Evolutionary conservation across 2,329 filamentous ascomycete species (phyloP).

Genomic region (Fusarium aywerte): DNA sequence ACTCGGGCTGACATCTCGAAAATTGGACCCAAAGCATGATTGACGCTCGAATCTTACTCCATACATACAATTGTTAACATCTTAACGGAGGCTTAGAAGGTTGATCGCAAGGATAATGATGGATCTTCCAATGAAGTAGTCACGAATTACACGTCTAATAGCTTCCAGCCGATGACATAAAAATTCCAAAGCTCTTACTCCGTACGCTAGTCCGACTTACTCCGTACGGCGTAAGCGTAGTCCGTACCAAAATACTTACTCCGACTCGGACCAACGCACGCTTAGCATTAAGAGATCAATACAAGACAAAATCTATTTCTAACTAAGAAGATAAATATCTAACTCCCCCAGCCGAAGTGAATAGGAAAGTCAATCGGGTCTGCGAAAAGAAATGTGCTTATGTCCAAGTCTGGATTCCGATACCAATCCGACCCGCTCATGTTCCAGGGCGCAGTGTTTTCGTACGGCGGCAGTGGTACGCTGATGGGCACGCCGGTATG

Average conservation of each 20-base stretch:
- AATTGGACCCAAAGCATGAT: neutral
- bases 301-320: neutral
- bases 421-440: conserved; percentile 5
- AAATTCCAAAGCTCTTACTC: neutral
- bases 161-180: neutral
- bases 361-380: conserved; percentile 30
- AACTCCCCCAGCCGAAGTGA: neutral
- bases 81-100: neutral
- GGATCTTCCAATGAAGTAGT: neutral
- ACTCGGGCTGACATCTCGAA: neutral
- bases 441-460: neutral
- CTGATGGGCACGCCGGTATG: neutral
- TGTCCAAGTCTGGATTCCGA: conserved; percentile 16
- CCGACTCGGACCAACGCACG: neutral
- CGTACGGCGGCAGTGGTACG: neutral
- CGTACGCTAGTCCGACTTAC: neutral
- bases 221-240: neutral
- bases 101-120: neutral
- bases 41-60: neutral
- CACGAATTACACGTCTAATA: neutral
- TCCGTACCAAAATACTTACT: conserved; percentile 2
- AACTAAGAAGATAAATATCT: neutral
- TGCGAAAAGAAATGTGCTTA: conserved; percentile 31
- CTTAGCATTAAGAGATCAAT: accelerated
- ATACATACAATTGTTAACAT: accelerated